These are phyloP conservation scores for Fusarium sulawesiense DNA, from an alignment of 2,329 filamentous ascomycete genomes.

Conservation along the genomic window DNA sequence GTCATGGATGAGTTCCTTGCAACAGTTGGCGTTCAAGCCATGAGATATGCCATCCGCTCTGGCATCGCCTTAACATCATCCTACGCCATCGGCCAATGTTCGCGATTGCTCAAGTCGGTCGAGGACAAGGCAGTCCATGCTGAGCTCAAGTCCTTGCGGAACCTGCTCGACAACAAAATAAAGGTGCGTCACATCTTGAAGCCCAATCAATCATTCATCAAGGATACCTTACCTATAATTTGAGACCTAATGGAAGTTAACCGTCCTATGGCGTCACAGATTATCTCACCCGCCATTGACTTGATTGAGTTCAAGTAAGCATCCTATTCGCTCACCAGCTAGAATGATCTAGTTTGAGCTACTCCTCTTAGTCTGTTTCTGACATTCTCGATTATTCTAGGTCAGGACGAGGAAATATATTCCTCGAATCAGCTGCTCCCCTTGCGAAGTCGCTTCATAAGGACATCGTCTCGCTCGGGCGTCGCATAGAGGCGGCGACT, in stretches of 20 bases:
- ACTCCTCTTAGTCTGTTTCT: slow-evolving; percentile 15
- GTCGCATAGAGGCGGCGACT: slow-evolving; percentile 77
- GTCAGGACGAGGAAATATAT: slow-evolving; percentile 65
- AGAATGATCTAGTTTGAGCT: slow-evolving; percentile 6
- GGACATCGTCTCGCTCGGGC: slow-evolving; percentile 84
- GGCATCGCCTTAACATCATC: slow-evolving; percentile 86
- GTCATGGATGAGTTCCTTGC: slow-evolving; percentile 76
- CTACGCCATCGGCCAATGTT: slow-evolving; percentile 86
- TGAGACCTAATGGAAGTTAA: not conserved
- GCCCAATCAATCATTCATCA: not conserved
- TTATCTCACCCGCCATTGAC: slow-evolving; percentile 90
- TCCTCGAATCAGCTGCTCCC: slow-evolving; percentile 83
- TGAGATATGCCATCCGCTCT: slow-evolving; percentile 92
- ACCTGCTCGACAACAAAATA: slow-evolving; percentile 85
- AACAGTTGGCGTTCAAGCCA: slow-evolving; percentile 73
- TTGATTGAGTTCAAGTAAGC: slow-evolving; percentile 88
- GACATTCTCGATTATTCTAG: slow-evolving; percentile 45
- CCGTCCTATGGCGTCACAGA: slow-evolving; percentile 58
- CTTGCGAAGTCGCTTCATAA: slow-evolving; percentile 85
- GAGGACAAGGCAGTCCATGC: slow-evolving; percentile 74
- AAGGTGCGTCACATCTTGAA: slow-evolving; percentile 61
- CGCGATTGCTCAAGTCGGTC: slow-evolving; percentile 80
- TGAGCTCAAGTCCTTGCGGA: slow-evolving; percentile 78
- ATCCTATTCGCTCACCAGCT: slow-evolving; percentile 11
- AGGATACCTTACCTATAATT: not conserved